Evolutionary conservation across 352 stramenopile genomes (phyloP), one percentile per base, ranked within the genome.

Genomic region (Globisporangium orthogonon): DNA sequence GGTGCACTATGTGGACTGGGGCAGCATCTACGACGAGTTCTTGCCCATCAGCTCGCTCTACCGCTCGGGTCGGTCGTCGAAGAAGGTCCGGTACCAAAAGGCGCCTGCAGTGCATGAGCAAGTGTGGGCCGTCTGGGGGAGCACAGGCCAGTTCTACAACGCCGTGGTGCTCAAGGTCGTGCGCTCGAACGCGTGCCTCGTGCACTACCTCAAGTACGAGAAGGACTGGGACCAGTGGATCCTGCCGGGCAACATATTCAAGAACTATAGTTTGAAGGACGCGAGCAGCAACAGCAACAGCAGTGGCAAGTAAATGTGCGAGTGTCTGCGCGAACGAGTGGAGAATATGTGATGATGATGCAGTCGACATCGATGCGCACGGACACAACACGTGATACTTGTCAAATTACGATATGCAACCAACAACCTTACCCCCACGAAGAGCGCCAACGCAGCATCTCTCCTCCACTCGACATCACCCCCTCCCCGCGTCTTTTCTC

Each of bases 151-250:
- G 55, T 61, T 91, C 29, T 91, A 87, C 74, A 83, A 87, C 40
- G 78, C 81, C 43, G 84, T 88, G 33, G 79, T 91, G 59, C 78
- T 88, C 47, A 89, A 89, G 65, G 81, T 89, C 29, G 81, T 89
- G 54, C 77, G 73, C 56, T 82, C 81, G 2, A 88, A 89, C 55
- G 78, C 81, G 6, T 89, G 78, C 60, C 72, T 81, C 44, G 81
- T 91, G 71, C 81, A 91, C 66, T 91, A 89, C 57, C 68, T 89
- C 60, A 89, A 91, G 71, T 89, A 82, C 53, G 77, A 91, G 56
- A 88, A 87, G 54, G 78, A 91, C 67, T 91, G 81, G 81, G 78
- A 91, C 69, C 81, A 91, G 57, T 91, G 81, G 81, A 65, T 91
- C 43, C 62, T 91, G 17, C 81, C 81, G 1, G 76, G 78, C 43